Evolutionary conservation across 176 grass and related monocot species (phyloP).

Genomic region (Ensete glaucum): DNA sequence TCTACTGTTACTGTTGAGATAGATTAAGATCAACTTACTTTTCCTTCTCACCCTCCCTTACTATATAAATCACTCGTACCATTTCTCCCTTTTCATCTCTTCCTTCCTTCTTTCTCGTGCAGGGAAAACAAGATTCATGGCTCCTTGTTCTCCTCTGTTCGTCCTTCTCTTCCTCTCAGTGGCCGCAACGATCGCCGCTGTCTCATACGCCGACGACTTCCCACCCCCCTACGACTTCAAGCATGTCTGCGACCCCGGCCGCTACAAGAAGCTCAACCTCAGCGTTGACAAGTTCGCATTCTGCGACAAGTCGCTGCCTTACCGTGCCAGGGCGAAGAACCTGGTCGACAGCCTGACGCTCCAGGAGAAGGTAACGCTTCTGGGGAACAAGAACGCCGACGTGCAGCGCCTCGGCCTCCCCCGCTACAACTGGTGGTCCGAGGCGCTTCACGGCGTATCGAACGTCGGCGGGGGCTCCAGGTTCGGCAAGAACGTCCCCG

Average conservation of each 20-base stretch:
- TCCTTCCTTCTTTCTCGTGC: too few species aligned
- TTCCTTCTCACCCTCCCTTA: too few species aligned
- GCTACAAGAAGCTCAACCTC: not conserved
- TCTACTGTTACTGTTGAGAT: too few species aligned
- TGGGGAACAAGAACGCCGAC: not conserved
- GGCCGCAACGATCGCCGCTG: not conserved
- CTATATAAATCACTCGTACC: too few species aligned
- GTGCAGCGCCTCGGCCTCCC: not conserved
- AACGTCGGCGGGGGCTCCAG: not conserved
- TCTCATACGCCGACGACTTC: not conserved
- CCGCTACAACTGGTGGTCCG: slow-evolving; percentile 1
- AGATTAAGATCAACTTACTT: too few species aligned
- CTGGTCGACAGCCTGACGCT: slow-evolving; percentile 1
- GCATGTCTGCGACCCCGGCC: not conserved
- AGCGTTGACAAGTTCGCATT: not conserved
- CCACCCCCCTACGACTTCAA: too few species aligned
- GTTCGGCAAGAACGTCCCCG: not conserved
- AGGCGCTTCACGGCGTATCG: slow-evolving; percentile 8
- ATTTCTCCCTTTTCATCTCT: too few species aligned
- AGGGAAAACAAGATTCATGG: not conserved
- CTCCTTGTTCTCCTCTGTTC: not conserved
- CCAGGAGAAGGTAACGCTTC: not conserved
- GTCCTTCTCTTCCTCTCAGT: not conserved
- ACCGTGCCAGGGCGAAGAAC: not conserved
- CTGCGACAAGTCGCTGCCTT: not conserved